A percentile compares a stretch with the other conserved stretches of the same genome.
Evolutionary conservation across 441 rosid genomes (phyloP).

Genomic region (Rhodomyrtus psidioides): DNA sequence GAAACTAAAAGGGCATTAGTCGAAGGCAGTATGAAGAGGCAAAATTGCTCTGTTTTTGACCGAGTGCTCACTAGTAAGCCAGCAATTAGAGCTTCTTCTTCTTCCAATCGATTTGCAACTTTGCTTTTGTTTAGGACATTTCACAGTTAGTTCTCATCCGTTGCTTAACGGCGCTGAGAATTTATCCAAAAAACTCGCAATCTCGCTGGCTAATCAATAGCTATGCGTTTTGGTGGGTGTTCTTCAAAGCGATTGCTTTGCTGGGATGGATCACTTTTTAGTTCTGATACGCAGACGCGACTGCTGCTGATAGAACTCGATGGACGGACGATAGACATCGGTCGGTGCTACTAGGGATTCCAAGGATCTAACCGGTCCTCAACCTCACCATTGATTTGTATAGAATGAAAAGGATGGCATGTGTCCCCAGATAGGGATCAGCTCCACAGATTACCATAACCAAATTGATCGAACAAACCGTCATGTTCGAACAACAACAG

Average conservation of each 20-base stretch:
- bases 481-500: neutral
- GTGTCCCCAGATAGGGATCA: neutral
- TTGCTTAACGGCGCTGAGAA: neutral
- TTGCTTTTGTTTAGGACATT: neutral
- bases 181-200: neutral
- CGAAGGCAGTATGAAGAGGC: neutral
- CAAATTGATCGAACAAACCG: neutral
- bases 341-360: neutral
- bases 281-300: neutral
- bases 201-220: neutral
- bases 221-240: neutral
- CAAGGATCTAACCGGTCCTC: neutral
- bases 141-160: neutral
- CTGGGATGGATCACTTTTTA: neutral
- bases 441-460: neutral
- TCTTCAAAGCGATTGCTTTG: neutral
- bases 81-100: neutral
- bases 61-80: neutral
- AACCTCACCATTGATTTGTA: neutral
- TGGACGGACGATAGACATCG: neutral
- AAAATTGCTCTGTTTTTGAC: neutral
- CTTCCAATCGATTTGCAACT: neutral
- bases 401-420: neutral
- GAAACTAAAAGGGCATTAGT: too few relatives aligned
- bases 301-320: neutral